Evolutionary conservation across 441 rosid species (phyloP).

Genomic region (Eutrema salsugineum): DNA sequence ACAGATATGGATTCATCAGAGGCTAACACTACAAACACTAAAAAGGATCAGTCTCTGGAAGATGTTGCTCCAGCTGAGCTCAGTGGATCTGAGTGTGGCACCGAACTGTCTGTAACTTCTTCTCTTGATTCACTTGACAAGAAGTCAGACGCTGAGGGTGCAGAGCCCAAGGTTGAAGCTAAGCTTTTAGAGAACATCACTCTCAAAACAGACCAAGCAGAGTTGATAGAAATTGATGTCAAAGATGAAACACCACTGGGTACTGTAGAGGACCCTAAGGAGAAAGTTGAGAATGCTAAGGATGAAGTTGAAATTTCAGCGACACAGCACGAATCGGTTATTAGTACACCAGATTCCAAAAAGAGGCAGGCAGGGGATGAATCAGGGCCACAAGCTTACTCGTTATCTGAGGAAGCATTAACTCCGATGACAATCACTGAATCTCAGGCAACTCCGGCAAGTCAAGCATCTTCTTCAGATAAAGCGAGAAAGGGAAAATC

Average conservation of each 20-base stretch:
- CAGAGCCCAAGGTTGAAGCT: conserved; percentile 38
- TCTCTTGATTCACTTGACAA: conserved; percentile 84
- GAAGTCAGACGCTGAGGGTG: conserved; percentile 49
- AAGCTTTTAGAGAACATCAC: conserved; percentile 39
- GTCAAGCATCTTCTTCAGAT: conserved; percentile 58
- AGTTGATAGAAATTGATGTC: conserved; percentile 37
- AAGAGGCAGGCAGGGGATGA: conserved; percentile 42
- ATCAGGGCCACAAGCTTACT: conserved; percentile 44
- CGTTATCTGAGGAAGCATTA: conserved; percentile 56
- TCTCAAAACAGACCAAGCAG: conserved; percentile 22
- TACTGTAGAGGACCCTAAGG: conserved; percentile 31
- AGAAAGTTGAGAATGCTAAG: conserved; percentile 32
- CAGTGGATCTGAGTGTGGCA: conserved; percentile 84
- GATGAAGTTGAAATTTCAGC: conserved; percentile 32
- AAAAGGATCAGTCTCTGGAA: conserved; percentile 37
- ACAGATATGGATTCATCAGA: conserved; percentile 32
- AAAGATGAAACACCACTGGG: conserved; percentile 33
- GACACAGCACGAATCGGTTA: conserved; percentile 36
- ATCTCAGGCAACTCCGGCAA: conserved; percentile 85
- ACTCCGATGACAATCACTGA: conserved; percentile 69
- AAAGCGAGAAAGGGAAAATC: conserved; percentile 46
- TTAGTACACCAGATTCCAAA: conserved; percentile 43
- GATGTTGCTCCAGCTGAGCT: conserved; percentile 37
- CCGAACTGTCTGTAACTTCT: conserved; percentile 86
- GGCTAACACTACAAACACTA: conserved; percentile 21